Evolutionary conservation across 768 basidiomycete genomes (phyloP).

Genomic region (Lanmaoa rubissima): DNA sequence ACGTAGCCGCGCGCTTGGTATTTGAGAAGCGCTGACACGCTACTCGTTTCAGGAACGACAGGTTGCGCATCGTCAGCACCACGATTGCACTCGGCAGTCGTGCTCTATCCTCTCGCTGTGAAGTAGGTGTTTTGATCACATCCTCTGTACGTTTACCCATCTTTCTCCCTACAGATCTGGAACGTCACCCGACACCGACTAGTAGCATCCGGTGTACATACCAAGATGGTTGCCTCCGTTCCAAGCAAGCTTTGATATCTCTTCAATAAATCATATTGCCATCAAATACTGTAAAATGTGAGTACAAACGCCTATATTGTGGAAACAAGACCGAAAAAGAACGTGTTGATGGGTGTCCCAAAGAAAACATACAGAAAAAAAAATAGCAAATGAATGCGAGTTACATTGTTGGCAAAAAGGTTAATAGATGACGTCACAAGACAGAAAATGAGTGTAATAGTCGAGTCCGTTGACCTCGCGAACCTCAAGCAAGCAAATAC

Average conservation of each 20-base stretch:
- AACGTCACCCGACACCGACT: slow-evolving; percentile 50
- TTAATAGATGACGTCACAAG: slow-evolving; percentile 9
- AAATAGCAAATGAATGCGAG: slow-evolving; percentile 2
- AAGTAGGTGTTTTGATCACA: slow-evolving; percentile 33
- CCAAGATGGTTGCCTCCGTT: slow-evolving; percentile 20
- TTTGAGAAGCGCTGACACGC: background rate
- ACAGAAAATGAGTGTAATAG: slow-evolving; percentile 20
- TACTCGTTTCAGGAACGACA: slow-evolving; percentile 40
- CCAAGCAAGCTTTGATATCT: too few relatives aligned
- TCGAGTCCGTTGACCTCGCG: slow-evolving; percentile 14
- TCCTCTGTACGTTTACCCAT: background rate
- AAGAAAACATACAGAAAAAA: background rate
- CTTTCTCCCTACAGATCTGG: slow-evolving; percentile 46
- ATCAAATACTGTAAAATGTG: slow-evolving; percentile 3
- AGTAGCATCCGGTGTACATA: slow-evolving; percentile 53
- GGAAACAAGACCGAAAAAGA: slow-evolving; percentile 9
- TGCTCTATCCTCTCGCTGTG: slow-evolving; percentile 46
- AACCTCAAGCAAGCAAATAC: slow-evolving; percentile 3
- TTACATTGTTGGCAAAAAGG: background rate
- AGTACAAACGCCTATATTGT: slow-evolving; percentile 8
- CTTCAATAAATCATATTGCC: slow-evolving; percentile 12
- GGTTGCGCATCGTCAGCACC: slow-evolving; percentile 49
- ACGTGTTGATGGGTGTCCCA: slow-evolving; percentile 5
- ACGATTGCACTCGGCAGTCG: slow-evolving; percentile 50
- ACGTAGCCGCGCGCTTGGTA: background rate